Evolutionary conservation across 495 filamentous ascomycete species (phyloP).

Genomic region (Hypoxylon trugodes): DNA sequence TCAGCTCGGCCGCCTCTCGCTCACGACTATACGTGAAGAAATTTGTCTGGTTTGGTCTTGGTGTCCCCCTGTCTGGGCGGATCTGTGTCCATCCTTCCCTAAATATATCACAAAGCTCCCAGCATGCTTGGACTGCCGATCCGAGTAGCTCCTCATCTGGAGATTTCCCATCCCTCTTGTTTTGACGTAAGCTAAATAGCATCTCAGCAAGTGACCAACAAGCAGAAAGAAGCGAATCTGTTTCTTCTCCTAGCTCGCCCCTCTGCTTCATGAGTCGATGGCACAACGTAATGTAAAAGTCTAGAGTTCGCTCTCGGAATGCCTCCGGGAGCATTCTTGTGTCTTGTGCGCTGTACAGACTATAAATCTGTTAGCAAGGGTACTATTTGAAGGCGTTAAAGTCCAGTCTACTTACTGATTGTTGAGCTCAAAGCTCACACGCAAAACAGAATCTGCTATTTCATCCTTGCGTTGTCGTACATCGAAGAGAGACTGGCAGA

Average conservation of each 20-base stretch:
- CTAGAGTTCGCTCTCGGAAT: slow-evolving; percentile 87
- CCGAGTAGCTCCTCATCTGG: slow-evolving; percentile 84
- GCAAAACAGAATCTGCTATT: slow-evolving; percentile 79
- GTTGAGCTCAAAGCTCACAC: slow-evolving; percentile 93
- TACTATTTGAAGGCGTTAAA: not conserved
- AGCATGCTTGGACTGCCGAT: slow-evolving; percentile 90
- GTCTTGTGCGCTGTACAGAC: slow-evolving; percentile 88
- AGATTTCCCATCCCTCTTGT: slow-evolving; percentile 72
- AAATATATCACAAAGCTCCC: slow-evolving; percentile 95
- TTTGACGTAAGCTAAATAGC: slow-evolving; percentile 91
- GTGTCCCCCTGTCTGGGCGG: slow-evolving; percentile 86
- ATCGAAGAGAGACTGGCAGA: slow-evolving; percentile 90
- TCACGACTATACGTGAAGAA: slow-evolving; percentile 58
- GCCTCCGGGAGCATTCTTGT: slow-evolving; percentile 79
- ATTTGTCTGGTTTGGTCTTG: slow-evolving; percentile 78
- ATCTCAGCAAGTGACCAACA: slow-evolving; percentile 94
- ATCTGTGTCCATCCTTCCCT: slow-evolving; percentile 92
- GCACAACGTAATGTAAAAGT: slow-evolving; percentile 93
- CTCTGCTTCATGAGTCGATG: slow-evolving; percentile 95
- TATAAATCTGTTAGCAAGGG: slow-evolving; percentile 26
- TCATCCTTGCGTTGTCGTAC: slow-evolving; percentile 78
- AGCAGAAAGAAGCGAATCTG: slow-evolving; percentile 81
- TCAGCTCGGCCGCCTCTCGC: slow-evolving; percentile 31
- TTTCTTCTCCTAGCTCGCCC: slow-evolving; percentile 76
- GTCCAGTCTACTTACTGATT: slow-evolving; percentile 67